Evolutionary conservation across 1,139 yeast species (phyloP), one percentile per base, ranked within the genome.

Genomic region (Groenewaldozyma sp.): DNA sequence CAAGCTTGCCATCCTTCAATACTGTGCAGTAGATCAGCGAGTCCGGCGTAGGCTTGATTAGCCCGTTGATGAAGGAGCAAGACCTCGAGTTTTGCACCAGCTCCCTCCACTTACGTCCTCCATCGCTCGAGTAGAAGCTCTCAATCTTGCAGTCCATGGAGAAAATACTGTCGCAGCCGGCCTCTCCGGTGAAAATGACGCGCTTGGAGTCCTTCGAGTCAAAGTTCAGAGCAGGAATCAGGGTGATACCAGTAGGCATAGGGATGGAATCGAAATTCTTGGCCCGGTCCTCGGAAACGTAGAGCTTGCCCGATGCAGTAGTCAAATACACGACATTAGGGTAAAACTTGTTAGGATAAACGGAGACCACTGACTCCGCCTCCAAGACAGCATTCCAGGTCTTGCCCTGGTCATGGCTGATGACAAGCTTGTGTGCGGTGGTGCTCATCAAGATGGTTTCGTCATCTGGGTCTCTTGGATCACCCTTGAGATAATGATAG

Each of bases 351-450:
- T 93, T 91, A 37, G 76, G 68, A 36, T 70, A 68, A 31, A 81
- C 70, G 5, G 73, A 74, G 3, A 69, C 48, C 33, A 84, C 68
- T 18, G 70, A 65, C 17, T 72, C 78, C 29, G 64, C 62, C 3
- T 72, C 55, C 11, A 62, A 71, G 18, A 74, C 67, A 45, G 64
- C 63, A 13, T 66, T 65, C 64, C 88, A 80, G 1, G 61, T 59
- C 3, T 65, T 56, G 17, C 97, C 97, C 35, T 93, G 94, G 60
- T 87, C 78, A 53, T 77, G 82, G 1, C 95, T 82, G 11, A 84
- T 70, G 50, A 63, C 79, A 1, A 78, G 68, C 7, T 66, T 62
- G 28, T 73, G 68, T 27, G 66, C 62, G 20, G 62, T 58, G 0
- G 91, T 81, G 39, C 72, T 68, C 11, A 82, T 61, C 17, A 91